A percentile compares a stretch with the other conserved stretches of the same genome.
These are phyloP conservation scores for Fraxinus nigra DNA, from an alignment of 305 asterid species.

Conservation along the genomic window DNA sequence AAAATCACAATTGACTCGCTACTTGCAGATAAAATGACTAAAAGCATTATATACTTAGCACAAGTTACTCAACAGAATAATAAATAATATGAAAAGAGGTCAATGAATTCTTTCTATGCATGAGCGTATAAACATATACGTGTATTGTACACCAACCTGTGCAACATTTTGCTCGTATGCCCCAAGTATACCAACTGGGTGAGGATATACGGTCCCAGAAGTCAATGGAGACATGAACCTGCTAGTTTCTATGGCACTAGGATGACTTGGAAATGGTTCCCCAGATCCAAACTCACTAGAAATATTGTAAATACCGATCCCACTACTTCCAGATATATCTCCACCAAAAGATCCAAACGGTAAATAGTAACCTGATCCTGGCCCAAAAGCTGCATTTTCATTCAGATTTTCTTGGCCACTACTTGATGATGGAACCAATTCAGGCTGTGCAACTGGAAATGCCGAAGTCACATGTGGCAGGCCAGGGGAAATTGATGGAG, in stretches of 20 bases:
- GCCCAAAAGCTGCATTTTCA: conserved; percentile 68
- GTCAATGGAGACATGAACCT: conserved; percentile 76
- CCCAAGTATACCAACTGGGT: conserved; percentile 86
- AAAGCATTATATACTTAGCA: not conserved
- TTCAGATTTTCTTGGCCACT: conserved; percentile 68
- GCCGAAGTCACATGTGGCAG: conserved; percentile 68
- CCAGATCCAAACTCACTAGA: conserved; percentile 76
- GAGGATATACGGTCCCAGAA: conserved; percentile 79
- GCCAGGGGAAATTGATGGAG: conserved; percentile 82
- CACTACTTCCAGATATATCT: conserved; percentile 69
- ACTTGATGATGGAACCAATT: conserved; percentile 61
- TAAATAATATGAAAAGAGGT: not conserved
- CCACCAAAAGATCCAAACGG: conserved; percentile 83
- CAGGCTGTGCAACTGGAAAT: conserved; percentile 67
- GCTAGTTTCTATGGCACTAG: conserved; percentile 65
- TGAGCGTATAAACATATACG: not conserved
- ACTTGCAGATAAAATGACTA: not conserved
- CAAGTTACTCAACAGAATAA: not conserved
- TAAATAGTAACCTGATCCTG: conserved; percentile 82
- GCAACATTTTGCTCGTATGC: conserved; percentile 81
- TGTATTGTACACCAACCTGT: conserved; percentile 59
- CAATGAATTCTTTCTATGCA: not conserved
- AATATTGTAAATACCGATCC: conserved; percentile 71
- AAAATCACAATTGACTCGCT: not conserved
- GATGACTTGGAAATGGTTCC: conserved; percentile 61